Percentiles rank a stretch among this genome's conserved stretches.
phyloP scores from a whole-genome alignment of 2,329 filamentous ascomycete species.

The Penicillium palitans region DNA sequence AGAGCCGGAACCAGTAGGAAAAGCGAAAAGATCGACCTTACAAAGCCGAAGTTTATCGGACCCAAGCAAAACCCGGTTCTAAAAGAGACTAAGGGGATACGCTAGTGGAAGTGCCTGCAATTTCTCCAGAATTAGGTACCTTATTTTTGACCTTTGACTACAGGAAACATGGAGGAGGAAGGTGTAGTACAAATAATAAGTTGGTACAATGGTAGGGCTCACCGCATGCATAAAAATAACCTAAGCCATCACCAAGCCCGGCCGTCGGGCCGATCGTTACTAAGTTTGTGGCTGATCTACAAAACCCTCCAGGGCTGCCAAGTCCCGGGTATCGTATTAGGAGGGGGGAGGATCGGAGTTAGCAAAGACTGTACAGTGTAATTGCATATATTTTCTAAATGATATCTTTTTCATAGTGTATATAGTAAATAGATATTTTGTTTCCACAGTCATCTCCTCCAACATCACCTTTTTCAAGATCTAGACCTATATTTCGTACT shows the following conservation, averaged over 20 bases:
- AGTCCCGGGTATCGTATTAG: constrained; percentile 15
- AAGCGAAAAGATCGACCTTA: constrained; percentile 4
- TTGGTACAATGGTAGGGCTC: constrained; percentile 1
- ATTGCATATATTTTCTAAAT: background rate
- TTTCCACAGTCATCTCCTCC: background rate
- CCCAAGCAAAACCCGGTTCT: constrained; percentile 9
- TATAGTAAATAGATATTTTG: background rate
- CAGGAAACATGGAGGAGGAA: background rate
- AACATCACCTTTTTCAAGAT: background rate
- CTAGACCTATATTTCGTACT: background rate
- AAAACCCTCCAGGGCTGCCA: constrained; percentile 21
- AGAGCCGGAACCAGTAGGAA: background rate
- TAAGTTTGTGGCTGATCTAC: constrained; percentile 24
- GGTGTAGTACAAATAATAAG: background rate
- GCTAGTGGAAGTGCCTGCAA: background rate
- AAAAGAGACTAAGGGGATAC: constrained; percentile 11
- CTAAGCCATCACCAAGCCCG: constrained; percentile 17
- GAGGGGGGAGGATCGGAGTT: constrained; percentile 12
- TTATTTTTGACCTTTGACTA: background rate
- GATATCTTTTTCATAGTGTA: background rate
- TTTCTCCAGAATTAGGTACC: background rate
- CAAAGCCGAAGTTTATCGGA: constrained; percentile 19
- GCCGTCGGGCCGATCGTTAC: constrained; percentile 21
- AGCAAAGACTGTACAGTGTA: background rate
- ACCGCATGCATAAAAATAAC: constrained; percentile 13